Base-by-base conservation (phyloP, 2,329 filamentous ascomycete genomes). In the Raffaelea arxii region DNA sequence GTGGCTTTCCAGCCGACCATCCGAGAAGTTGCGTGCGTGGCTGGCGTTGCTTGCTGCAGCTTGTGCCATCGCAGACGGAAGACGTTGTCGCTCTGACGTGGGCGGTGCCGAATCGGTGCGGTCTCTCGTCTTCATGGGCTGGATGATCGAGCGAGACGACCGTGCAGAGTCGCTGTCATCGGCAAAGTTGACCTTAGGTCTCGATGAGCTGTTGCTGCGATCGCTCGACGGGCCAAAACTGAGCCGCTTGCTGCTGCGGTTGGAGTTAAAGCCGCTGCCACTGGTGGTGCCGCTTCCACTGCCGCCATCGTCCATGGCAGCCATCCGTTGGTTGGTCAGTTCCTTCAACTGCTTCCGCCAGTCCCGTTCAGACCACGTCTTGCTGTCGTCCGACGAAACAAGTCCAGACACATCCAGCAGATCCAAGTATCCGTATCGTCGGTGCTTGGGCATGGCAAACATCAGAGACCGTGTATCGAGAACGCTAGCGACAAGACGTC, bases 401-500 rank as follows among this genome's bases (percentile, higher is more conserved):
- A 97, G 68, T 45, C 76, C 75, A 4, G 83, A 81, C 16, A 97
- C 86, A 59, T 98, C 92, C 47, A 90, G 66, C 30, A 89, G 80
- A 58, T 97, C 92, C 23, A 98, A 68, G 58, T 97, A 97, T 1
- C 91, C 90, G 58, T 94, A 94, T 53, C 86, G 78, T 45, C 82
- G 80, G 55, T 92, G 81, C 56, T 86, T 87, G 0, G 92, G 91
- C 82, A 98, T 94, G 6, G 90, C 92, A 63, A 97, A 98, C 92
- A 98, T 98, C 53, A 98, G 73, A 47, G 92, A 94, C 40, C 88
- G 80, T 4, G 86, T 73, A 63, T 97, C 90, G 39, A 90, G 76
- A 0, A 86, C 83, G 59, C 94, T 94, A 3, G 92, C 88, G 27
- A 95, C 82, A 39, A 98, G 72, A 51, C 87, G 82, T 24, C 79